Percentiles rank a stretch among this genome's conserved stretches.
phyloP scores from a whole-genome alignment of 2,329 filamentous ascomycete species.

The Sphaceloma murrayae region DNA sequence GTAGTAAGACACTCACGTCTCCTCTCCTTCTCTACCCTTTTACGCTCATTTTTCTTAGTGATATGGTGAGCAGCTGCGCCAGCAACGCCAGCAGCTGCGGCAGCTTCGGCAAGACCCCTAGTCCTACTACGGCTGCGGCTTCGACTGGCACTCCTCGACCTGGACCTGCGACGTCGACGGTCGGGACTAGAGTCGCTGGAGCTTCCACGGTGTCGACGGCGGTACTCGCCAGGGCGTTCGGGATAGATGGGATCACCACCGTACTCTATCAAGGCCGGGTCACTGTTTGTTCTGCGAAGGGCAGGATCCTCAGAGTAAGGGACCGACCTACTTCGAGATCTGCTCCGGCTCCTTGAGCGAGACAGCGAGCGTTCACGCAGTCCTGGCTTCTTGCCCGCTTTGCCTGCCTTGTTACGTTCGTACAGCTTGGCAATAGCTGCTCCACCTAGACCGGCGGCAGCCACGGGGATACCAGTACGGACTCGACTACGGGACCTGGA shows the following conservation, averaged over 20 bases:
- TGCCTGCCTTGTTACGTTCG: slow-evolving; percentile 53
- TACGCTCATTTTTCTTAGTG: slow-evolving; percentile 47
- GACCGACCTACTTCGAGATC: slow-evolving; percentile 37
- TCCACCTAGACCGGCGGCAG: slow-evolving; percentile 51
- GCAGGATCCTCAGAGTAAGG: slow-evolving; percentile 33
- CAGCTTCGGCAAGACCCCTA: slow-evolving; percentile 45
- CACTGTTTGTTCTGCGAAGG: slow-evolving; percentile 35
- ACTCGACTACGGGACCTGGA: slow-evolving; percentile 42
- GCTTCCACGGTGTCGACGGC: slow-evolving; percentile 36
- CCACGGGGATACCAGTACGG: slow-evolving; percentile 49
- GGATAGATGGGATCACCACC: slow-evolving; percentile 53
- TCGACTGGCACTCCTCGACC: slow-evolving; percentile 27
- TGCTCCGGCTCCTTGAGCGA: slow-evolving; percentile 26
- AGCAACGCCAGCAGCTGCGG: slow-evolving; percentile 48
- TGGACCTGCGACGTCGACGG: slow-evolving; percentile 27
- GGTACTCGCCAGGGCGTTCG: slow-evolving; percentile 37
- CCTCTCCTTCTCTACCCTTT: slow-evolving; percentile 44
- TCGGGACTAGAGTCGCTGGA: slow-evolving; percentile 35
- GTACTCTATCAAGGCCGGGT: slow-evolving; percentile 52
- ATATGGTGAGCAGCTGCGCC: slow-evolving; percentile 48
- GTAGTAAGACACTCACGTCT: slow-evolving; percentile 36
- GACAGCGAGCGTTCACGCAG: slow-evolving; percentile 26
- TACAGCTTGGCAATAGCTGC: slow-evolving; percentile 54
- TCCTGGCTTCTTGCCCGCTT: slow-evolving; percentile 42
- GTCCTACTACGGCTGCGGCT: slow-evolving; percentile 41